Conservation (phyloP, 345 rosid species). For the Leavenworthia alabamica region DNA sequence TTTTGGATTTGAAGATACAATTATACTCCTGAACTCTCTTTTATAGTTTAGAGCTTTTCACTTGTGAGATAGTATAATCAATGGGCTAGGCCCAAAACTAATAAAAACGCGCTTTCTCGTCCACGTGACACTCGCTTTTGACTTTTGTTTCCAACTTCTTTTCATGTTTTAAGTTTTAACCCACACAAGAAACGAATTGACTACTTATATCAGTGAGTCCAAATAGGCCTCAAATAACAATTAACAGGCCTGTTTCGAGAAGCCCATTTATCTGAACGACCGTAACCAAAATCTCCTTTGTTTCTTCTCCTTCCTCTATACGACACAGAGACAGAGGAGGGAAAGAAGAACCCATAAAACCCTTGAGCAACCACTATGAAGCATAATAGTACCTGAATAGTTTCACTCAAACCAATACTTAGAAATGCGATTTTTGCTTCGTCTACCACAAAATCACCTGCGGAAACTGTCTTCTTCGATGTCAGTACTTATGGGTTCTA, state of each 20-base stretch:
- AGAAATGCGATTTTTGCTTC: constrained; percentile 28
- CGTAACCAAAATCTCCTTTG: constrained; percentile 10
- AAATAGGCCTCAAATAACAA: not conserved
- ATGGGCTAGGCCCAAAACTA: constrained; percentile 9
- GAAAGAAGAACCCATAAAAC: constrained; percentile 27
- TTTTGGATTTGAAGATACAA: too few species aligned
- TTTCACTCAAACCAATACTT: not conserved
- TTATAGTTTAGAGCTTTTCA: too few species aligned
- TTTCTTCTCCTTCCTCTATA: not conserved
- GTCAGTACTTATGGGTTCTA: constrained; percentile 29
- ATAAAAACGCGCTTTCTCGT: not conserved
- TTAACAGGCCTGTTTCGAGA: not conserved
- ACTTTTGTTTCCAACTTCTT: not conserved
- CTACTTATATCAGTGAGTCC: not conserved
- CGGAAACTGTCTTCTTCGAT: constrained; percentile 25
- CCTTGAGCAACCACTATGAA: constrained; percentile 17
- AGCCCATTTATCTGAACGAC: constrained; percentile 5
- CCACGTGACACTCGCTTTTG: constrained; percentile 7
- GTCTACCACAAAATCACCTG: constrained; percentile 15
- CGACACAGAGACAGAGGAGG: constrained; percentile 17
- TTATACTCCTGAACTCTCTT: too few species aligned
- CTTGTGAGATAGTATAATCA: too few species aligned
- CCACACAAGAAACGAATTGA: not conserved
- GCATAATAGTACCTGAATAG: not conserved
- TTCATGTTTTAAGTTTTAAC: too few species aligned